Conservation (phyloP, 495 filamentous ascomycete species). For the Delitschia confertaspora region DNA sequence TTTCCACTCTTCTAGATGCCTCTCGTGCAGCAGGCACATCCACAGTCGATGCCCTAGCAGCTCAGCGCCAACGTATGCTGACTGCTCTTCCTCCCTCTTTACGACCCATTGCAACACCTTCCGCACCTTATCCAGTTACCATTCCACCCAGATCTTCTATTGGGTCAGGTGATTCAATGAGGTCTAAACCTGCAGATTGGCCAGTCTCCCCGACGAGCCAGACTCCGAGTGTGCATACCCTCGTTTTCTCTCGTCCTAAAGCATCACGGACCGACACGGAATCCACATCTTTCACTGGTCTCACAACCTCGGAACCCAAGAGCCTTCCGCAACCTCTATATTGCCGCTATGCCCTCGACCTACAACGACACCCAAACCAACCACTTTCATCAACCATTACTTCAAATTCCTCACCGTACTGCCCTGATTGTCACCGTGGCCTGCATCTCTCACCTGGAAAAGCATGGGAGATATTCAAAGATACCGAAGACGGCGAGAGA, state of each 20-base stretch:
- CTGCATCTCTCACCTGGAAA: slow-evolving; percentile 19
- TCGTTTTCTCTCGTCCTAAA: slow-evolving; percentile 5
- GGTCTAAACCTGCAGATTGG: neutral
- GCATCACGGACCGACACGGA: slow-evolving; percentile 10
- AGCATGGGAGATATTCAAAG: slow-evolving; percentile 25
- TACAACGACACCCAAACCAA: slow-evolving; percentile 29
- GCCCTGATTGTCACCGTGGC: slow-evolving; percentile 17
- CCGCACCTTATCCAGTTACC: slow-evolving; percentile 13
- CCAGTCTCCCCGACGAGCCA: neutral
- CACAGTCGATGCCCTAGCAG: slow-evolving; percentile 12
- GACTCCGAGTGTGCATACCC: neutral
- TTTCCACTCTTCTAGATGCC: slow-evolving; percentile 13
- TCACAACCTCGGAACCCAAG: slow-evolving; percentile 8
- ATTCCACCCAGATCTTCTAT: neutral
- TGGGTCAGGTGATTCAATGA: neutral
- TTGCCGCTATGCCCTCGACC: slow-evolving; percentile 31
- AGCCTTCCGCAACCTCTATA: slow-evolving; percentile 27
- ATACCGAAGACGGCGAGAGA: slow-evolving; percentile 9
- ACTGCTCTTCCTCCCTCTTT: slow-evolving; percentile 1
- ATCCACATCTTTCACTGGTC: slow-evolving; percentile 14
- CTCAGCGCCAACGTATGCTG: slow-evolving; percentile 17
- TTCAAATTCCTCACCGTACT: slow-evolving; percentile 11
- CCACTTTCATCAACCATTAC: slow-evolving; percentile 17
- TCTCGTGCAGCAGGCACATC: slow-evolving; percentile 11
- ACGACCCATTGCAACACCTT: neutral